Evolutionary conservation across 106 monocot genomes (phyloP), one percentile per base, ranked within the genome.

Genomic region (Allium cepa): DNA sequence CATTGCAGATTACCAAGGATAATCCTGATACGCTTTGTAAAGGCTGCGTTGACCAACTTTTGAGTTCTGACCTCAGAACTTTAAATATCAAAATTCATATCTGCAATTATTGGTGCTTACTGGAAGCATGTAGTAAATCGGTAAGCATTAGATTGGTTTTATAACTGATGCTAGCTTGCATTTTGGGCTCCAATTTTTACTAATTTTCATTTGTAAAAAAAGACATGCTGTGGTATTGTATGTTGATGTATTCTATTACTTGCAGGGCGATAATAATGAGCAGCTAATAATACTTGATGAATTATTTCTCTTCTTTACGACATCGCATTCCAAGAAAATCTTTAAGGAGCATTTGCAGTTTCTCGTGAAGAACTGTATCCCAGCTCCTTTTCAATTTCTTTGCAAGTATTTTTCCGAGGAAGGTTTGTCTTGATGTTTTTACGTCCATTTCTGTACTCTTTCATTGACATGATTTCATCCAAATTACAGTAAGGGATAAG

Each of bases 301-400:
- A 56, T 62, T 97, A 26, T 92, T 84, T 72, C 50, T 82, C 8
- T 89, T 92, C 72, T 92, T 97, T 53, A 62, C 76, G 7, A 72
- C 77, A 11, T 79, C 85, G 47, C 70, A 65, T 12, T 69, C 72
- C 3, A 84, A 84, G 73, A 60, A 72, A 60, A 26, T 75, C 47
- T 97, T 97, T 51, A 78, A 69, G 63, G 87, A 79, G 47, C 96
- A 97, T 72, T 56, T 89, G 57, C 78, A 79, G 22, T 84, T 80
- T 81, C 78, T 89, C 58, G 62, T 83, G 47, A 79, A 50, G 56
- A 87, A 75, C 59, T 92, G 86, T 71, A 69, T 57, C 50, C 26
- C 26, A 52, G 70, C 68, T 62, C 82, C 89, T 17, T 73, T 89
- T 68, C 69, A 78, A 48, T 97, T 97, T 76, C 78, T 97, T 26